A percentile compares a stretch with the other conserved stretches of the same genome.
phyloP scores from a whole-genome alignment of 495 filamentous ascomycete genomes.

The Xanthoparmelia taractica region DNA sequence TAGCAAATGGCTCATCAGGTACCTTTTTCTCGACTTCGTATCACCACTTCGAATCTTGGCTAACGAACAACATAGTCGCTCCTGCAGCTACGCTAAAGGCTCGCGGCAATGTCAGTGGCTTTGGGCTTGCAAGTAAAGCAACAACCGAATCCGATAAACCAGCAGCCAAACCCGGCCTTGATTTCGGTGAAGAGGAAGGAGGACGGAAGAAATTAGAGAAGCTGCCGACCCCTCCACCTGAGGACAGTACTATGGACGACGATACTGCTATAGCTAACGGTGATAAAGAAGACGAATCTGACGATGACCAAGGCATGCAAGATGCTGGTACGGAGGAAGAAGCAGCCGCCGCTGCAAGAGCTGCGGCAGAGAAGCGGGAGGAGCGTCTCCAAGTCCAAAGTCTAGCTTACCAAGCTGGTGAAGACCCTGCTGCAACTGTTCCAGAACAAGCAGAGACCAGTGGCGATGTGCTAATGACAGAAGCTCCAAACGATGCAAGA shows the following conservation, averaged over 20 bases:
- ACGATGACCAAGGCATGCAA: slow-evolving; percentile 68
- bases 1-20: slow-evolving; percentile 42
- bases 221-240: slow-evolving; percentile 66
- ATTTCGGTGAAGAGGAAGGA: slow-evolving; percentile 81
- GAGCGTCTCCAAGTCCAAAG: slow-evolving; percentile 53
- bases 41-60: slow-evolving; percentile 17
- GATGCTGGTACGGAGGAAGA: slow-evolving; percentile 80
- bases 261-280: slow-evolving; percentile 51
- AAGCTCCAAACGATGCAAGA: slow-evolving; percentile 27
- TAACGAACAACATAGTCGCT: slow-evolving; percentile 20
- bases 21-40: slow-evolving; percentile 17
- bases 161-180: slow-evolving; percentile 62
- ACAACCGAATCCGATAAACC: slow-evolving; percentile 56
- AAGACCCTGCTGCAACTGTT: slow-evolving; percentile 23
- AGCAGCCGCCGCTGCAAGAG: slow-evolving; percentile 71
- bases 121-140: slow-evolving; percentile 67
- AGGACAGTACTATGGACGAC: slow-evolving; percentile 48
- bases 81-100: slow-evolving; percentile 43
- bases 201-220: slow-evolving; percentile 80
- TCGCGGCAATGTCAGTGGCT: slow-evolving; percentile 68
- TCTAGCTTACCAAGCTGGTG: slow-evolving; percentile 34
- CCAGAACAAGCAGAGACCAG: slow-evolving; percentile 33
- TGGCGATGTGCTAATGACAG: slow-evolving; percentile 43
- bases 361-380: slow-evolving; percentile 69
- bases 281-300: slow-evolving; percentile 48